Conservation (phyloP, 306 rosid genomes). For the Comarum palustre region DNA sequence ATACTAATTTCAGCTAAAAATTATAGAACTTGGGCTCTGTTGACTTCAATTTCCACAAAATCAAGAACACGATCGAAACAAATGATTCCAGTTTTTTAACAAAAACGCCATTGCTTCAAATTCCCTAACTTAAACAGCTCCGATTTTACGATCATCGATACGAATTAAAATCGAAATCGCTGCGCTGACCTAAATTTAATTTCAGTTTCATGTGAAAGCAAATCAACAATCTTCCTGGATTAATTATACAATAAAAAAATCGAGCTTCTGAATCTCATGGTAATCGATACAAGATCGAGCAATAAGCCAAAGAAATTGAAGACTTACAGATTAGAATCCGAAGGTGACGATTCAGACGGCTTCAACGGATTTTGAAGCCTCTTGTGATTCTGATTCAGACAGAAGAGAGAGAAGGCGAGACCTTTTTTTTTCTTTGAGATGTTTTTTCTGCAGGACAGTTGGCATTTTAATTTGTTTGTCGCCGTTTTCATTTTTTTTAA, state of each 20-base stretch:
- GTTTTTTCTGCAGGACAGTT: constrained; percentile 21
- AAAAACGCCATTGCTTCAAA: neutral
- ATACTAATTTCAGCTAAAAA: neutral
- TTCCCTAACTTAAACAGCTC: constrained; percentile 7
- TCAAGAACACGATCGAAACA: neutral
- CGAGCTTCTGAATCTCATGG: neutral
- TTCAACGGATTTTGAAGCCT: constrained; percentile 14
- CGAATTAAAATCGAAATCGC: constrained; percentile 12
- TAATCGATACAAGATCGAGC: constrained; percentile 5
- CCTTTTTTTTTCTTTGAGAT: neutral
- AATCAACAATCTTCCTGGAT: neutral
- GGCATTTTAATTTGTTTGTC: constrained; percentile 15
- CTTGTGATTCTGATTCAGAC: constrained; percentile 21
- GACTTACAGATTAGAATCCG: constrained; percentile 44
- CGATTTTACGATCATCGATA: neutral
- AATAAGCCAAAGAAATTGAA: neutral
- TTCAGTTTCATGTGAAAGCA: neutral
- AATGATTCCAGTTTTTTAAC: neutral
- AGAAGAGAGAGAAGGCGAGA: neutral
- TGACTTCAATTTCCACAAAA: neutral
- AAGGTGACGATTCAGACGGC: constrained; percentile 20
- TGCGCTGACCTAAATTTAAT: constrained; percentile 1
- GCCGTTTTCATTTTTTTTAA: neutral
- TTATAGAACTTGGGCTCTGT: neutral
- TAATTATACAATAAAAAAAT: neutral